A percentile compares a stretch with the other conserved stretches of the same genome.
phyloP scores from a whole-genome alignment of 2,329 filamentous ascomycete species.

The Paecilomyces formosus region DNA sequence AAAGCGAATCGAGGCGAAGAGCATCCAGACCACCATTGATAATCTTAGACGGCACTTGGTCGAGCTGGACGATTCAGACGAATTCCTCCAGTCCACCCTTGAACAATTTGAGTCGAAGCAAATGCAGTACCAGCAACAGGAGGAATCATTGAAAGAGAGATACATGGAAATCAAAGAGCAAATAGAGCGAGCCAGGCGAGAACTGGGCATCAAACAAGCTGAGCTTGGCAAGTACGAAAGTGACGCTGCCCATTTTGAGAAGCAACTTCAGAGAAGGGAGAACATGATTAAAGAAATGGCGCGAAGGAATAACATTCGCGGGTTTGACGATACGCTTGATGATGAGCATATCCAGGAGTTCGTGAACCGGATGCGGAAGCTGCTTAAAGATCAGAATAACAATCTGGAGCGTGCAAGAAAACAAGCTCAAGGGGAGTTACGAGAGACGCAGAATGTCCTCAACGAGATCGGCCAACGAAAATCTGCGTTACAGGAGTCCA shows the following conservation, averaged over 20 bases:
- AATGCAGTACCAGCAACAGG: slow-evolving; percentile 55
- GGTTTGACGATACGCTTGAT: slow-evolving; percentile 71
- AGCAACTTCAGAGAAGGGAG: slow-evolving; percentile 64
- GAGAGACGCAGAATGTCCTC: slow-evolving; percentile 63
- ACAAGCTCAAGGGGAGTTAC: slow-evolving; percentile 66
- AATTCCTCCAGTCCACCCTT: slow-evolving; percentile 63
- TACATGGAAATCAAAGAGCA: slow-evolving; percentile 57
- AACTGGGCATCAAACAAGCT: slow-evolving; percentile 33
- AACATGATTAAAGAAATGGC: slow-evolving; percentile 73
- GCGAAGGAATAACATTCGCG: slow-evolving; percentile 68
- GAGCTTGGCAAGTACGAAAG: slow-evolving; percentile 68
- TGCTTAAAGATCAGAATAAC: slow-evolving; percentile 69
- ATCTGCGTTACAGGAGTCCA: slow-evolving; percentile 65
- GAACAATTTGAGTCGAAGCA: slow-evolving; percentile 73
- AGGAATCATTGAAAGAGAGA: slow-evolving; percentile 53
- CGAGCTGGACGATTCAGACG: slow-evolving; percentile 71
- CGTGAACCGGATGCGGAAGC: slow-evolving; percentile 66
- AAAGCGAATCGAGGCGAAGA: slow-evolving; percentile 67
- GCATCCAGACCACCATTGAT: slow-evolving; percentile 61
- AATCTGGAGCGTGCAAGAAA: slow-evolving; percentile 67
- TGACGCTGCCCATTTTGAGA: slow-evolving; percentile 79
- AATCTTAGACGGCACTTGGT: slow-evolving; percentile 66
- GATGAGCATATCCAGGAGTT: slow-evolving; percentile 69
- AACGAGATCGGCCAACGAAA: slow-evolving; percentile 68
- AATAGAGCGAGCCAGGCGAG: slow-evolving; percentile 40